A percentile compares a stretch with the other conserved stretches of the same genome.
These are phyloP conservation scores for Dendrobium officinale DNA, from an alignment of 106 monocot species.

Conservation along the genomic window DNA sequence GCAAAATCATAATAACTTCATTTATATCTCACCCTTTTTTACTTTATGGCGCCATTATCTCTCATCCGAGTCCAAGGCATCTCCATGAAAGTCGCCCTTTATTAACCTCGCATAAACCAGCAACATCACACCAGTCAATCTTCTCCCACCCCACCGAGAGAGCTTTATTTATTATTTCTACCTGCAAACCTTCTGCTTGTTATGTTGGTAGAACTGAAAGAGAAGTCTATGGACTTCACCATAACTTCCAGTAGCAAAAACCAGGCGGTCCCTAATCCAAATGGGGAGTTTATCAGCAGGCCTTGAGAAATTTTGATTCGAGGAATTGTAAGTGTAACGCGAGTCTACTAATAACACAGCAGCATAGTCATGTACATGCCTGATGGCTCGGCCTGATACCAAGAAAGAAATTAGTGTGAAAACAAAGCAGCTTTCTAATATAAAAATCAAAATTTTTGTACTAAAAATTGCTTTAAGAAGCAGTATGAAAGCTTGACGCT, in stretches of 20 bases:
- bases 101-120: no score
- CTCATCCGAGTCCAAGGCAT: no score
- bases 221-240: conserved; percentile 84
- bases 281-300: conserved; percentile 71
- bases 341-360: conserved; percentile 89
- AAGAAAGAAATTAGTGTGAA: conserved; percentile 5
- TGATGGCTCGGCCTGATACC: conserved; percentile 79
- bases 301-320: conserved; percentile 21
- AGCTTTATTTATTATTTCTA: background rate
- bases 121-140: background rate
- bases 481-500: no score
- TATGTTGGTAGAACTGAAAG: conserved; percentile 66
- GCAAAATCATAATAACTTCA: no score
- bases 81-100: no score
- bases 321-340: conserved; percentile 40
- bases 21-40: no score
- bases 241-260: conserved; percentile 47
- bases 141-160: background rate
- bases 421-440: no score
- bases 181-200: conserved; percentile 29
- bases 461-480: no score
- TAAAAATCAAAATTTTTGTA: no score
- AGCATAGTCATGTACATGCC: conserved; percentile 93
- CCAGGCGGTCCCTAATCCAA: conserved; percentile 78
- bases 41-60: no score